phyloP scores from a whole-genome alignment of 495 filamentous ascomycete genomes.

The Penicillium herquei region DNA sequence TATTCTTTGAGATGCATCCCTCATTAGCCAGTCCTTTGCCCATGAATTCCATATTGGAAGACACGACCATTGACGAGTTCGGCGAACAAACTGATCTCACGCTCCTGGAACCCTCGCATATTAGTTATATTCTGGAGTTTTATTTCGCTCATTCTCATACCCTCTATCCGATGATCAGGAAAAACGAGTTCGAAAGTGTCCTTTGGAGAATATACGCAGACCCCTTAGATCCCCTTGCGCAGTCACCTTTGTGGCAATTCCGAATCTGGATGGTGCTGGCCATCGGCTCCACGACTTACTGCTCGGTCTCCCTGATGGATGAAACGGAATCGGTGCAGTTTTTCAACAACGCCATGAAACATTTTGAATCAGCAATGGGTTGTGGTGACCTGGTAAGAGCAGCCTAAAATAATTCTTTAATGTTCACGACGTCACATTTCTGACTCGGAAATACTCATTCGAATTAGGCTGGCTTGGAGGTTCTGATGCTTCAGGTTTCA shows the following conservation, averaged over 20 bases:
- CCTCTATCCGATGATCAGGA: slow-evolving; percentile 36
- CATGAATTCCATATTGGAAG: slow-evolving; percentile 18
- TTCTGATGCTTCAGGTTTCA: slow-evolving; percentile 41
- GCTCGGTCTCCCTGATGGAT: slow-evolving; percentile 35
- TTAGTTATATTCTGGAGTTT: slow-evolving; percentile 31
- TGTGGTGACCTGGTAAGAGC: slow-evolving; percentile 33
- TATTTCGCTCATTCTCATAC: slow-evolving; percentile 45
- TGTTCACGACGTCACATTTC: too few species aligned
- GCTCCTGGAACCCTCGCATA: slow-evolving; percentile 23
- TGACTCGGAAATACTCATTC: not conserved
- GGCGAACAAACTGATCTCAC: slow-evolving; percentile 16
- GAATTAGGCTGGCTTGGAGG: slow-evolving; percentile 33
- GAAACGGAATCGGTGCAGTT: slow-evolving; percentile 35
- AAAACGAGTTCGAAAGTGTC: slow-evolving; percentile 25
- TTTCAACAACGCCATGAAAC: slow-evolving; percentile 38
- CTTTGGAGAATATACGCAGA: slow-evolving; percentile 29
- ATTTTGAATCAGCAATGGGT: slow-evolving; percentile 36
- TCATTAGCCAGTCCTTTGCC: slow-evolving; percentile 19
- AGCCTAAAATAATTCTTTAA: too few species aligned
- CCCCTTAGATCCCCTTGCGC: slow-evolving; percentile 21
- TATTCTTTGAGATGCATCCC: slow-evolving; percentile 14
- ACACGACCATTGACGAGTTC: slow-evolving; percentile 14
- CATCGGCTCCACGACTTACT: slow-evolving; percentile 39
- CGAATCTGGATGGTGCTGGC: slow-evolving; percentile 43
- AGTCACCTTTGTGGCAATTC: slow-evolving; percentile 32